These are phyloP conservation scores for Acanthamoeba healyi DNA, from an alignment of 208 protist species.

Conservation along the genomic window DNA sequence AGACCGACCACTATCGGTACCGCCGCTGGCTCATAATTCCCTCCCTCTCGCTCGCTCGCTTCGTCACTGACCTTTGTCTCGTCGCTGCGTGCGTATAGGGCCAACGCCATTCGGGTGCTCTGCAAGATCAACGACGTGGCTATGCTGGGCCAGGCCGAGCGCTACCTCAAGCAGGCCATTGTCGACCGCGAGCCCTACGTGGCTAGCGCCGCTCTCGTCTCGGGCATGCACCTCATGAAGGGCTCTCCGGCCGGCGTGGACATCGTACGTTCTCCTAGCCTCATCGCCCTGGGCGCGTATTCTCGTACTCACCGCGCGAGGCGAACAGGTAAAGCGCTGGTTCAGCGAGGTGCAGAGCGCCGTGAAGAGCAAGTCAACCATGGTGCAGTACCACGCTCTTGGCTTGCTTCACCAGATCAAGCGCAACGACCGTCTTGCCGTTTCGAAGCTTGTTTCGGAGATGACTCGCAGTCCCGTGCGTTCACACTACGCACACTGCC, in stretches of 20 bases:
- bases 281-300: no score
- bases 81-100: no score
- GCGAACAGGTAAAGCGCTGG: conserved; percentile 95
- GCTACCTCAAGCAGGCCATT: conserved; percentile 98
- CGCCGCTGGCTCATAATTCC: no score
- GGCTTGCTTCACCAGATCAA: conserved; percentile 97
- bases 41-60: no score
- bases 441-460: conserved; percentile 95
- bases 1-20: conserved; percentile 94
- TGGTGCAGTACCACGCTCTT: conserved; percentile 98
- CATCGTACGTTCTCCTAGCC: conserved; percentile 66
- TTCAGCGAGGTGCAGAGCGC: conserved; percentile 96
- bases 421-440: conserved; percentile 96
- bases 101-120: conserved; percentile 96
- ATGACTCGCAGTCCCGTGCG: conserved; percentile 91
- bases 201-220: conserved; percentile 97
- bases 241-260: conserved; percentile 78
- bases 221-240: conserved; percentile 96
- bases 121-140: conserved; percentile 96
- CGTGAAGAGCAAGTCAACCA: conserved; percentile 88
- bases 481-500: conserved; percentile 95
- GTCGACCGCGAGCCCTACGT: conserved; percentile 97
- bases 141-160: conserved; percentile 96
- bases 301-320: neutral
- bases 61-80: no score